Conservation (phyloP, 129 eudicot genomes). For the Tanacetum coccineum region DNA sequence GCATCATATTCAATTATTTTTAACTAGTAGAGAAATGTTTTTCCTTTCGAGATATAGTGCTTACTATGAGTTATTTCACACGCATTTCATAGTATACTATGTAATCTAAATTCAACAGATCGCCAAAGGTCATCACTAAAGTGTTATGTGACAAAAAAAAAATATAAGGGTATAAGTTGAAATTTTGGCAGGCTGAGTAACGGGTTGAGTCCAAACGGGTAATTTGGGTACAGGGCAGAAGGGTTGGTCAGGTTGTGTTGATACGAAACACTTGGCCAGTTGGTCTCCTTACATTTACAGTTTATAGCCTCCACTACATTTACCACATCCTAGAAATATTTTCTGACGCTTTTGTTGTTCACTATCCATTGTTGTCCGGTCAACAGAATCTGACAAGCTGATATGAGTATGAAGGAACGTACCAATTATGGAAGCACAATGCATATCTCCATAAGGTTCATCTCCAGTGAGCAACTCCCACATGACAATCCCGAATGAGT, state of each 20-base stretch:
- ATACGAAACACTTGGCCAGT: not conserved
- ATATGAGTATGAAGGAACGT: constrained; percentile 13
- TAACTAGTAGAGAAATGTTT: not conserved
- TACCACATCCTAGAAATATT: not conserved
- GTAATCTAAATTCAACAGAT: not conserved
- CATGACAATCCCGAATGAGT: constrained; percentile 97
- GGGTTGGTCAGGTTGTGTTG: not conserved
- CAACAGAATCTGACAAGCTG: not conserved
- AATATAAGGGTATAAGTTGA: too few relatives aligned
- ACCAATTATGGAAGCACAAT: constrained; percentile 96
- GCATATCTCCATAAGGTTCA: constrained; percentile 90
- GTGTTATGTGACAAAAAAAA: not conserved
- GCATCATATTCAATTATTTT: not conserved
- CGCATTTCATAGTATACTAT: not conserved
- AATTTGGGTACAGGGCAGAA: not conserved
- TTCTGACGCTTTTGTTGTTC: not conserved
- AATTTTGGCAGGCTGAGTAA: too few relatives aligned
- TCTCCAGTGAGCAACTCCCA: constrained; percentile 99
- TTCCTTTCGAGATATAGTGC: not conserved
- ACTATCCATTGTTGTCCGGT: not conserved
- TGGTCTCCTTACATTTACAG: not conserved
- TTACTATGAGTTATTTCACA: constrained; percentile 4
- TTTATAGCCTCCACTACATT: not conserved
- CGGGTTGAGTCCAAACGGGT: too few relatives aligned
- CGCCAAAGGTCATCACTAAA: not conserved